Evolutionary conservation across 2,329 filamentous ascomycete genomes (phyloP).

Genomic region (Epichloe sibirici): DNA sequence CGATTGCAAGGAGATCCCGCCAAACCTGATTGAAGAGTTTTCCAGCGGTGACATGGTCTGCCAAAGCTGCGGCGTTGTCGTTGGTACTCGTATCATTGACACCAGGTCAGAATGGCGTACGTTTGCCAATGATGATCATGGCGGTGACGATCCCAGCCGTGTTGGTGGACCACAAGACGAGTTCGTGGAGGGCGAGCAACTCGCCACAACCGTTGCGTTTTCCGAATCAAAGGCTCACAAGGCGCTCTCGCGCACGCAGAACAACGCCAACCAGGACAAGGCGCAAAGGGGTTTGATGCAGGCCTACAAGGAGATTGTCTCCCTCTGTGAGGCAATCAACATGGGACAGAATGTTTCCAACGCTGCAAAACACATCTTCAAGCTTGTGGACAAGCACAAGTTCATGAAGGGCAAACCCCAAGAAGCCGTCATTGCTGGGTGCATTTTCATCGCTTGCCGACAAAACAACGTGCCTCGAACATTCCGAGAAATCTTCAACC

Average conservation of each 20-base stretch:
- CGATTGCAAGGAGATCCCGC: constrained; percentile 86
- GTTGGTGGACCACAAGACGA: constrained; percentile 89
- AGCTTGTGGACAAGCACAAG: constrained; percentile 84
- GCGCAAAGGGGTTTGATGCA: constrained; percentile 67
- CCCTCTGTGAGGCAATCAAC: constrained; percentile 73
- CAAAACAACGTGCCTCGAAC: constrained; percentile 78
- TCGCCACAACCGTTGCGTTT: constrained; percentile 79
- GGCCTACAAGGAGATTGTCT: constrained; percentile 82
- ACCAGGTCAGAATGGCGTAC: constrained; percentile 97
- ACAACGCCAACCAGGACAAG: constrained; percentile 76
- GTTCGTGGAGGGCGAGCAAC: constrained; percentile 78
- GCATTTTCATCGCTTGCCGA: constrained; percentile 94
- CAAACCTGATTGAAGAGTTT: constrained; percentile 86
- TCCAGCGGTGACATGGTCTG: constrained; percentile 89
- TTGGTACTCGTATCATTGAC: constrained; percentile 85
- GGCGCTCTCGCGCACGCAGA: constrained; percentile 74
- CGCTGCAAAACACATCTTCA: constrained; percentile 89
- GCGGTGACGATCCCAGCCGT: constrained; percentile 93
- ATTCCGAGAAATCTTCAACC: constrained; percentile 85
- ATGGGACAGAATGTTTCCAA: constrained; percentile 74
- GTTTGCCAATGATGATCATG: constrained; percentile 95
- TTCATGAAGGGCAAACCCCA: constrained; percentile 92
- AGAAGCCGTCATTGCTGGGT: constrained; percentile 87
- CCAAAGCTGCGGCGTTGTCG: constrained; percentile 78
- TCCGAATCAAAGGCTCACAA: constrained; percentile 59